These are phyloP conservation scores for Cicer cuneatum DNA, from an alignment of 306 rosid genomes.

Conservation along the genomic window DNA sequence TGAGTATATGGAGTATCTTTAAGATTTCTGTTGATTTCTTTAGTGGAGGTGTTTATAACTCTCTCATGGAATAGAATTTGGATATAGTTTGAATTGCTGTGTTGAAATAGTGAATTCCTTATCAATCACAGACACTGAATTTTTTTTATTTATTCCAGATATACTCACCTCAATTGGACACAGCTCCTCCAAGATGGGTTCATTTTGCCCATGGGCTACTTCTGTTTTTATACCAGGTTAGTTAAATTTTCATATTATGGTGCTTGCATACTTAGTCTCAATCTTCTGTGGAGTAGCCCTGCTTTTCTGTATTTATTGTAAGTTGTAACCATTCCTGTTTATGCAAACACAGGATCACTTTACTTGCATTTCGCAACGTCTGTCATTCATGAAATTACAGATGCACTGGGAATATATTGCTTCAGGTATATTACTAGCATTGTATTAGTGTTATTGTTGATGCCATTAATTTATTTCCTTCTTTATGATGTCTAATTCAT, in stretches of 20 bases:
- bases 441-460: neutral
- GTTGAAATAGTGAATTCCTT: constrained; percentile 19
- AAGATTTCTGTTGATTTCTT: constrained; percentile 33
- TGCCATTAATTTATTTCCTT: constrained; percentile 23
- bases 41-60: constrained; percentile 23
- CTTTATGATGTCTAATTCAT: neutral
- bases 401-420: constrained; percentile 89
- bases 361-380: constrained; percentile 84
- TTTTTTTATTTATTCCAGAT: constrained; percentile 56
- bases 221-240: constrained; percentile 94
- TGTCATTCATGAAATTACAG: constrained; percentile 78
- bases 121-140: neutral
- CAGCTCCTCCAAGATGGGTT: constrained; percentile 98
- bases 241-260: neutral
- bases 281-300: neutral
- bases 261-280: neutral
- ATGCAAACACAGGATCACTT: constrained; percentile 57
- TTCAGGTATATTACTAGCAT: constrained; percentile 70
- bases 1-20: constrained; percentile 1
- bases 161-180: constrained; percentile 83
- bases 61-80: constrained; percentile 22
- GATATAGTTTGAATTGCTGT: constrained; percentile 23
- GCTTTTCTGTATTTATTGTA: neutral
- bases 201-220: constrained; percentile 88
- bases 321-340: no score